Conservation (phyloP, 306 rosid genomes). For the Acacia acuminata region DNA sequence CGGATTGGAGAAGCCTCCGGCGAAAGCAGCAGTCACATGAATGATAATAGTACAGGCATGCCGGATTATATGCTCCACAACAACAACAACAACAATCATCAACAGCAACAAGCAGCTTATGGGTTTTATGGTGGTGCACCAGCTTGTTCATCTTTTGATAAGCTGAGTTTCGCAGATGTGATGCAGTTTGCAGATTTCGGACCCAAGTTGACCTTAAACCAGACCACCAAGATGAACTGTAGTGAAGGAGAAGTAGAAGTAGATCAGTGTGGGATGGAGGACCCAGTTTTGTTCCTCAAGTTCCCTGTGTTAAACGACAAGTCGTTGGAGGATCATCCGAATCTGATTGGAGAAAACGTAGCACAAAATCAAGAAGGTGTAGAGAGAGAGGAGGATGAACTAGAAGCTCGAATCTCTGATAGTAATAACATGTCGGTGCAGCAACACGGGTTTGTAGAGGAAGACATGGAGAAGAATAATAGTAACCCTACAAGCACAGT, state of each 20-base stretch:
- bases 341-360: conserved; percentile 30
- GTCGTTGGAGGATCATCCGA: conserved; percentile 45
- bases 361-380: not conserved
- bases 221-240: conserved; percentile 35
- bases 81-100: conserved; percentile 36
- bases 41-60: not conserved
- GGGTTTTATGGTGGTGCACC: conserved; percentile 39
- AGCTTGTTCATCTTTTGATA: conserved; percentile 45
- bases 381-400: not conserved
- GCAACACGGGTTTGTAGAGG: not conserved
- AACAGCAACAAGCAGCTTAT: conserved; percentile 31
- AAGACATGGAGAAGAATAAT: conserved; percentile 34
- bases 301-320: conserved; percentile 80
- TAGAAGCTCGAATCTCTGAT: not conserved
- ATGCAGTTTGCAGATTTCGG: conserved; percentile 98
- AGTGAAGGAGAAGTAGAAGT: not conserved
- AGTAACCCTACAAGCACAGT: conserved; percentile 29
- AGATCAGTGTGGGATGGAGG: conserved; percentile 42
- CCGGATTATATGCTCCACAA: conserved; percentile 48
- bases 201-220: conserved; percentile 74
- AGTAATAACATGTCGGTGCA: not conserved
- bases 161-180: conserved; percentile 80
- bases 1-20: conserved; percentile 46
- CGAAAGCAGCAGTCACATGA: conserved; percentile 24
- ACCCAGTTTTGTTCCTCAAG: conserved; percentile 85